phyloP scores from a whole-genome alignment of 2,329 filamentous ascomycete genomes.

The Neopestalotiopsis sp. region DNA sequence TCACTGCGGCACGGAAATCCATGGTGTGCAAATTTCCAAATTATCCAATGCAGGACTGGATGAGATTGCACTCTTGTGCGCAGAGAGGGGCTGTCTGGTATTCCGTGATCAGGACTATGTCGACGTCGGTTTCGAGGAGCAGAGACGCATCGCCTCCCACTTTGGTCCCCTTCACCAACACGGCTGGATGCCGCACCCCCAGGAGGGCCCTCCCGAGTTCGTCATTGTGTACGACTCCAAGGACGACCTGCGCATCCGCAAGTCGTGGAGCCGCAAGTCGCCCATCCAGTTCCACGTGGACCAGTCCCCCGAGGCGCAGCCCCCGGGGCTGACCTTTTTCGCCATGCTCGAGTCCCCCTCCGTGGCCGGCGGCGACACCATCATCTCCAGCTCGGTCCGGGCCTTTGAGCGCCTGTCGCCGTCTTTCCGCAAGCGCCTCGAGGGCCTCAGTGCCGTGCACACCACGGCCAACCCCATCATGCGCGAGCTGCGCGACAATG shows the following conservation, averaged over 20 bases:
- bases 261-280: constrained; percentile 30
- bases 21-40: constrained; percentile 28
- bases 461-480: constrained; percentile 29
- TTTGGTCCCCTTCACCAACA: constrained; percentile 32
- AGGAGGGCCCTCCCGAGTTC: constrained; percentile 29
- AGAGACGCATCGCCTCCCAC: constrained; percentile 27
- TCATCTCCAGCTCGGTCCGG: constrained; percentile 24
- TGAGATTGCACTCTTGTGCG: constrained; percentile 29
- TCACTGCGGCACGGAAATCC: constrained; percentile 32
- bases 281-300: constrained; percentile 33
- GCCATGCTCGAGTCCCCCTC: constrained; percentile 26
- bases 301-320: constrained; percentile 28
- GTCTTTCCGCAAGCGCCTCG: constrained; percentile 25
- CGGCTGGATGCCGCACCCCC: constrained; percentile 30
- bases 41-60: constrained; percentile 25
- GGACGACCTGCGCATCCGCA: constrained; percentile 30
- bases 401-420: constrained; percentile 28
- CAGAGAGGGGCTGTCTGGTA: constrained; percentile 27
- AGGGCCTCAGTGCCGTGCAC: constrained; percentile 26
- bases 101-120: constrained; percentile 28
- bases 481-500: constrained; percentile 30
- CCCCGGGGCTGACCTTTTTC: constrained; percentile 26
- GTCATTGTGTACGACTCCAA: constrained; percentile 31
- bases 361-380: constrained; percentile 26
- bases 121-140: constrained; percentile 29